Evolutionary conservation across 805 yeast genomes (phyloP), one percentile per base, ranked within the genome.

Genomic region (Candida awuae): DNA sequence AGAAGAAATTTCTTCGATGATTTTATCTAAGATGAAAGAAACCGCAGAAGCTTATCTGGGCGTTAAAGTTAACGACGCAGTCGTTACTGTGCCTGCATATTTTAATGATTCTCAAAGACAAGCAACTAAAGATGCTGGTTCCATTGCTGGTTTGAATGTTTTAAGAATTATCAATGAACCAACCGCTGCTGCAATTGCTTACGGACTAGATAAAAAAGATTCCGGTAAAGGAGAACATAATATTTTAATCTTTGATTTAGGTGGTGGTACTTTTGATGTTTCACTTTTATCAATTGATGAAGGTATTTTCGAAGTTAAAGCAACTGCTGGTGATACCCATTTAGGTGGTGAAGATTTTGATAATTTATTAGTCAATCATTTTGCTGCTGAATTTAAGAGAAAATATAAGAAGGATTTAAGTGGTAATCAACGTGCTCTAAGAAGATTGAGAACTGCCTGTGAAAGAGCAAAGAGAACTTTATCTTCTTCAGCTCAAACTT

Each of bases 311-410:
- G 87, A 87, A 62, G 96, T 86, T 59, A 86, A 86, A 76, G 94
- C 95, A 55, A 86, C 96, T 47, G 86, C 85, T 43, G 86, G 84
- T 65, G 84, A 87, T 63, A 84, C 90, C 44, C 90, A 81, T 68
- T 80, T 85, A 73, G 97, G 97, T 75, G 97, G 97, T 80, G 96
- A 88, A 73, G 97, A 88, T 72, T 90, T 90, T 68, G 97, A 90
- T 68, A 77, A 85, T 80, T 83, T 95, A 71, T 80, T 90, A 62
- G 97, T 90, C 54, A 87, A 73, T 75, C 90, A 80, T 75, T 88
- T 88, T 65, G 85, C 84, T 52, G 79, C 78, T 61, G 97, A 90
- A 72, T 90, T 88, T 81, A 87, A 90, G 86, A 82, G 96, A 76
- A 88, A 90, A 78, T 78, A 84, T 79, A 85, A 86, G 81, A 85